phyloP scores from a whole-genome alignment of 495 filamentous ascomycete species.

The Collariella sp. region DNA sequence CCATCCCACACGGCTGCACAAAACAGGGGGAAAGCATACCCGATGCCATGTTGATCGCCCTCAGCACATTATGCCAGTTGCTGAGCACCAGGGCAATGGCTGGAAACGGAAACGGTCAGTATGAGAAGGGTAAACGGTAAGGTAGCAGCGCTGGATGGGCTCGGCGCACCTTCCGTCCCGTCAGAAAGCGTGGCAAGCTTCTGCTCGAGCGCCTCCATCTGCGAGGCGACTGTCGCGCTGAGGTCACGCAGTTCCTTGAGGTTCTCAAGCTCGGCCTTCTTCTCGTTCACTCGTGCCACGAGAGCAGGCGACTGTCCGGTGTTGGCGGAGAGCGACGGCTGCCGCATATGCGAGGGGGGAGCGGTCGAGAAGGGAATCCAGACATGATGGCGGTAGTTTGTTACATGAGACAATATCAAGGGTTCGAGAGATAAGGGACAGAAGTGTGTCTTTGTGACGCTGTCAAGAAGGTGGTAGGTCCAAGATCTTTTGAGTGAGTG shows the following conservation, averaged over 20 bases:
- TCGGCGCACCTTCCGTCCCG: constrained; percentile 73
- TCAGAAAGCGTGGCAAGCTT: constrained; percentile 82
- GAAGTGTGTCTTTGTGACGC: background rate
- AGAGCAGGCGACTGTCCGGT: constrained; percentile 66
- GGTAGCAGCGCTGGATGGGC: too few species aligned
- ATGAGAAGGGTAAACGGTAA: background rate
- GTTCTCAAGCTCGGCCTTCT: constrained; percentile 86
- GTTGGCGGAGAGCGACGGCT: constrained; percentile 45
- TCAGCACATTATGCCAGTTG: constrained; percentile 94
- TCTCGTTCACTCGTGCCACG: constrained; percentile 81
- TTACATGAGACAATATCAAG: background rate
- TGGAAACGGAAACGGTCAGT: constrained; percentile 27
- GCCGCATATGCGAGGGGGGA: constrained; percentile 56
- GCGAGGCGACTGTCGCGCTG: constrained; percentile 73
- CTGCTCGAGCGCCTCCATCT: constrained; percentile 85
- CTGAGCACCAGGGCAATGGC: constrained; percentile 85
- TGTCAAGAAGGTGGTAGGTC: background rate
- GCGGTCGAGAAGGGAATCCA: constrained; percentile 40
- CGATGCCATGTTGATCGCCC: constrained; percentile 91
- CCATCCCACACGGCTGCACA: background rate
- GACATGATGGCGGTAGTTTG: too few species aligned
- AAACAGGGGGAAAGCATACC: constrained; percentile 49
- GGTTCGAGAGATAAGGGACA: background rate
- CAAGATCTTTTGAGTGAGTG: background rate
- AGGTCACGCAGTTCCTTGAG: constrained; percentile 80